These are phyloP conservation scores for Helicocarpus griseus DNA, from an alignment of 2,329 filamentous ascomycete species.

Conservation along the genomic window DNA sequence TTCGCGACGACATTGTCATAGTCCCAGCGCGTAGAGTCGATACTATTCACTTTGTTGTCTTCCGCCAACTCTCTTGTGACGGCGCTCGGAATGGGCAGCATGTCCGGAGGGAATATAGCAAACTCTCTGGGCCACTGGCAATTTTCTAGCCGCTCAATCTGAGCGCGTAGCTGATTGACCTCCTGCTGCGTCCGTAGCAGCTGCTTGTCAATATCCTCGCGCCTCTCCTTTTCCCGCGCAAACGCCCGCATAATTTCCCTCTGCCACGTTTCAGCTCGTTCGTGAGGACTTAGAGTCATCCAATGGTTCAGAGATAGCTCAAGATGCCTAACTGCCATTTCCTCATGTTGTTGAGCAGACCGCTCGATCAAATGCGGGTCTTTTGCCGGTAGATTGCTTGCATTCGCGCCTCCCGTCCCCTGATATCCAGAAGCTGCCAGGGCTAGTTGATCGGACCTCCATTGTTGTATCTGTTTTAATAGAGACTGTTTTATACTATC, in stretches of 20 bases:
- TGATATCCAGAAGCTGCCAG: constrained; percentile 10
- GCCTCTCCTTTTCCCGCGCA: constrained; percentile 35
- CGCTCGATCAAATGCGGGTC: constrained; percentile 32
- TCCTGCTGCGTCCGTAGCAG: constrained; percentile 39
- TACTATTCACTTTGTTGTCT: constrained; percentile 24
- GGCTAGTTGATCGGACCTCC: constrained; percentile 43
- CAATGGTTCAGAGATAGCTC: constrained; percentile 70
- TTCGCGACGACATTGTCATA: constrained; percentile 39
- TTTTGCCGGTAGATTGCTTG: constrained; percentile 13
- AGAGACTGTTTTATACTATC: constrained; percentile 62
- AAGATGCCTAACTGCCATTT: constrained; percentile 63
- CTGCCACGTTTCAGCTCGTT: constrained; percentile 40
- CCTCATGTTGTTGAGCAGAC: constrained; percentile 52
- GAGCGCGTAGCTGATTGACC: constrained; percentile 38
- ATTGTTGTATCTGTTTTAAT: constrained; percentile 55
- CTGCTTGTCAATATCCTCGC: constrained; percentile 33
- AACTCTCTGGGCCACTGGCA: constrained; percentile 42
- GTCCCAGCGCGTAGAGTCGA: constrained; percentile 34
- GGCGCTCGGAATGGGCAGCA: constrained; percentile 30
- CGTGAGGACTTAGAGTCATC: constrained; percentile 51
- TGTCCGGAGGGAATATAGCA: constrained; percentile 38
- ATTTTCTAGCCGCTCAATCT: constrained; percentile 36
- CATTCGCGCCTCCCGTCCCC: not conserved
- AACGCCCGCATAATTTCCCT: constrained; percentile 40
- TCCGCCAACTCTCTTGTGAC: constrained; percentile 28